Evolutionary conservation across 2,329 filamentous ascomycete species (phyloP).

Genomic region (Pseudogymnoascus verrucosus): DNA sequence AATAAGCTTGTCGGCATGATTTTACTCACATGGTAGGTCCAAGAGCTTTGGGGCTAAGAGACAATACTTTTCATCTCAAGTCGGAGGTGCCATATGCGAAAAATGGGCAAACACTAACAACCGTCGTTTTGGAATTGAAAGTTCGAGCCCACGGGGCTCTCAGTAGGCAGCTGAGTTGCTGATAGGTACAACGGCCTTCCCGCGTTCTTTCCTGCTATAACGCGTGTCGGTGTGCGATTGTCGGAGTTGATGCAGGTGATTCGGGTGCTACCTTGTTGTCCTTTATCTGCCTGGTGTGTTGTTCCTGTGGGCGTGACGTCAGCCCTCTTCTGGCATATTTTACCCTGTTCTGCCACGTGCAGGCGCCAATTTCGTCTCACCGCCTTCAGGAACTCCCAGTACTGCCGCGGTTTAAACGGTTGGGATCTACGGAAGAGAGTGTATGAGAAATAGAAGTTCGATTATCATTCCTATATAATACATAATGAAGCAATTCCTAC

Average conservation of each 20-base stretch:
- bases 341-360: neutral
- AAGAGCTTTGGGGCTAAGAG: neutral
- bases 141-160: neutral
- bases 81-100: neutral
- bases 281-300: constrained; percentile 8
- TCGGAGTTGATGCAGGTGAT: neutral
- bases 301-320: constrained; percentile 1
- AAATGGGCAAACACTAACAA: neutral
- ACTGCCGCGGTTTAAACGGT: neutral
- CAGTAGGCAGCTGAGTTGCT: constrained; percentile 1
- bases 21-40: neutral
- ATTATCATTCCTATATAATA: neutral
- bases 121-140: neutral
- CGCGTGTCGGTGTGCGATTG: constrained; percentile 5
- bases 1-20: neutral
- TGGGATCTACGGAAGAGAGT: neutral
- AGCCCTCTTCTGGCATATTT: neutral
- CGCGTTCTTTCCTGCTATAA: neutral
- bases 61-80: constrained; percentile 12
- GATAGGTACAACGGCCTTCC: neutral
- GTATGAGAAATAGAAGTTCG: neutral
- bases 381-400: neutral
- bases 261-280: neutral
- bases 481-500: neutral
- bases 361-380: neutral